phyloP scores from a whole-genome alignment of 2,329 filamentous ascomycete species.

The Stagonosporopsis rhizophila region DNA sequence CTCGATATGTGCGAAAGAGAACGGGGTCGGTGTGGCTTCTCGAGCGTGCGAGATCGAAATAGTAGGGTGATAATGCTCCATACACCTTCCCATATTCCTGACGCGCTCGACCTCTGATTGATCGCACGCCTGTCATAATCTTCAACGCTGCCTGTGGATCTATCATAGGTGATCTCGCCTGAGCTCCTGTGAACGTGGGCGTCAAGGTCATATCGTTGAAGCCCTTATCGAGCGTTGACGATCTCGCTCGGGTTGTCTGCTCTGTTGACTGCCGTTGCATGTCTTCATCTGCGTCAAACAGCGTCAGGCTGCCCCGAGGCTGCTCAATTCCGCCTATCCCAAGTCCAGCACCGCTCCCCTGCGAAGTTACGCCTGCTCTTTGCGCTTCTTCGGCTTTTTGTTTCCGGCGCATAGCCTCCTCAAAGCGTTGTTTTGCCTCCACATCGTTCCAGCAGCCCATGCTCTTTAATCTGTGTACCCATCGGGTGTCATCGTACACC shows the following conservation, averaged over 20 bases:
- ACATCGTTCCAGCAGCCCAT: slow-evolving; percentile 94
- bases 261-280: slow-evolving; percentile 55
- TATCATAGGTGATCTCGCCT: slow-evolving; percentile 29
- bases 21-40: slow-evolving; percentile 79
- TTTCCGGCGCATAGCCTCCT: slow-evolving; percentile 67
- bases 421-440: slow-evolving; percentile 81
- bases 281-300: slow-evolving; percentile 81
- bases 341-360: slow-evolving; percentile 47
- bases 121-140: slow-evolving; percentile 74
- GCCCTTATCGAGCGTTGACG: slow-evolving; percentile 65
- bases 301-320: slow-evolving; percentile 59
- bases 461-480: slow-evolving; percentile 82
- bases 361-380: slow-evolving; percentile 42
- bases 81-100: slow-evolving; percentile 93
- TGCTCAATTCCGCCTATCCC: slow-evolving; percentile 43
- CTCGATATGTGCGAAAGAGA: slow-evolving; percentile 84
- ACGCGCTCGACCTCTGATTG: slow-evolving; percentile 82
- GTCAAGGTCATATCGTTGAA: slow-evolving; percentile 78
- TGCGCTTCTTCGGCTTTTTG: slow-evolving; percentile 54
- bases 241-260: slow-evolving; percentile 33
- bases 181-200: slow-evolving; percentile 43
- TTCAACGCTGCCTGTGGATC: slow-evolving; percentile 72
- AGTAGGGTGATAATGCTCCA: slow-evolving; percentile 86
- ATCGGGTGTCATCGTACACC: slow-evolving; percentile 97
- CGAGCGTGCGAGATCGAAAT: slow-evolving; percentile 77